Base-by-base conservation (phyloP, 169 alveolate genomes). In the Eimeria mitis region DNA sequence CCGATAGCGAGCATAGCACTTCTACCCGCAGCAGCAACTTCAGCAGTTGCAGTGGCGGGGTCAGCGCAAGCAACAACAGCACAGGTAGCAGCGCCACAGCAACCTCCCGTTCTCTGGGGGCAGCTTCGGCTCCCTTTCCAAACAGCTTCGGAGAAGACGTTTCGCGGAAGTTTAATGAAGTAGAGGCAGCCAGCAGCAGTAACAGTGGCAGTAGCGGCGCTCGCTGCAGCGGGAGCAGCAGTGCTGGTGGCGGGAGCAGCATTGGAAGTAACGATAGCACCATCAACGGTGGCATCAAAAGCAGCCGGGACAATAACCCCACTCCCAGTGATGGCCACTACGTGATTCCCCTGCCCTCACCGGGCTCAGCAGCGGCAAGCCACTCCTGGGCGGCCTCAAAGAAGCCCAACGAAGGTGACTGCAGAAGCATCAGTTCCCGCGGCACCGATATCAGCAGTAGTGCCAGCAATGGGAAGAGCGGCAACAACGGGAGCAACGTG, bases 391-490 rank as follows among this genome's bases (percentile, higher is more conserved):
- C 21, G 2, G 88, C 21, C 31, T 42, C 88, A 78, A 21, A 44
- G 56, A 49, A 52, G 28, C 73, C 68, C 71, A 34, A 6, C 42
- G 44, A 56, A 47, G 44, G 49, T 54, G 49, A 49, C 13, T 23
- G 59, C 68, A 34, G 42, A 52, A 52, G 73, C 23, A 11, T 8
- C 49, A 49, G 47, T 25, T 19, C 44, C 44, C 25, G 89, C 73
- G 23, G 40, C 14, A n/a, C 9, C 52, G 61, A 81, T 34, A 31
- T 37, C 28, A 16, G 89, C 89, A 31, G 54, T 16, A 81, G 31
- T 73, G 52, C 49, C 89, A 81, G 49, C 44, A n/a, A 31, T 8
- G 71, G 71, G 52, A 52, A 49, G 40, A 81, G 73, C 71, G n/a
- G 49, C 73, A 52, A 75, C 52, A 75, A 28, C 37, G 9, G 40